Evolutionary conservation across 164 flowering plant genomes (phyloP).

Genomic region (Tetracentron sinense): DNA sequence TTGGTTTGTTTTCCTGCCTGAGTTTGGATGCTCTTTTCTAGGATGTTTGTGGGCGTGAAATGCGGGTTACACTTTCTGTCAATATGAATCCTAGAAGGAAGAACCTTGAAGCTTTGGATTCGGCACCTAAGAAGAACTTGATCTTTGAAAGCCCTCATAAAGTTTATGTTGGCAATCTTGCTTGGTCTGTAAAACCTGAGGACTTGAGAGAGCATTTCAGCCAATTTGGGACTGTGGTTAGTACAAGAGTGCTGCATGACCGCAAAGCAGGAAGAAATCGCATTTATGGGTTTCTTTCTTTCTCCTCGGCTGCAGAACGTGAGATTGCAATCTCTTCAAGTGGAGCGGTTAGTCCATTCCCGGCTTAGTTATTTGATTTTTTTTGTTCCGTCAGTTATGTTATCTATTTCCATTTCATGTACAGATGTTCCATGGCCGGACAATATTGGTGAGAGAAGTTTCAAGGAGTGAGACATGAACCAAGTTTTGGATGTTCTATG

Average conservation of each 20-base stretch:
- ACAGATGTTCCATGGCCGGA: constrained; percentile 30
- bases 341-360: constrained; percentile 29
- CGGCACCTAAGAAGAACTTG: constrained; percentile 19
- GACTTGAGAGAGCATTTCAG: constrained; percentile 36
- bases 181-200: constrained; percentile 34
- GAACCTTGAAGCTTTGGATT: constrained; percentile 16
- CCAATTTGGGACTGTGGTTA: constrained; percentile 44
- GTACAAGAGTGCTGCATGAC: constrained; percentile 35
- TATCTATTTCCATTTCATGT: neutral
- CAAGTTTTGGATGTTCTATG: neutral
- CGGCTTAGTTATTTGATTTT: neutral
- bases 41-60: constrained; percentile 50
- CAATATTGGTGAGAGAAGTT: constrained; percentile 29
- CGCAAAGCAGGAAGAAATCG: constrained; percentile 33
- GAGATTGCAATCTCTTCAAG: constrained; percentile 31
- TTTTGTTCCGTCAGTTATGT: neutral
- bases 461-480: constrained; percentile 11
- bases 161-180: constrained; percentile 46
- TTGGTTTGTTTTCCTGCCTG: neutral
- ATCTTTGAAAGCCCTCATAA: constrained; percentile 43
- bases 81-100: constrained; percentile 23
- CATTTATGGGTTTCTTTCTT: constrained; percentile 42
- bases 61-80: constrained; percentile 34
- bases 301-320: constrained; percentile 31
- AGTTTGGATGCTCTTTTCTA: constrained; percentile 12